Conservation (phyloP, 2,329 filamentous ascomycete genomes). For the Pseudogymnoascus destructans region DNA sequence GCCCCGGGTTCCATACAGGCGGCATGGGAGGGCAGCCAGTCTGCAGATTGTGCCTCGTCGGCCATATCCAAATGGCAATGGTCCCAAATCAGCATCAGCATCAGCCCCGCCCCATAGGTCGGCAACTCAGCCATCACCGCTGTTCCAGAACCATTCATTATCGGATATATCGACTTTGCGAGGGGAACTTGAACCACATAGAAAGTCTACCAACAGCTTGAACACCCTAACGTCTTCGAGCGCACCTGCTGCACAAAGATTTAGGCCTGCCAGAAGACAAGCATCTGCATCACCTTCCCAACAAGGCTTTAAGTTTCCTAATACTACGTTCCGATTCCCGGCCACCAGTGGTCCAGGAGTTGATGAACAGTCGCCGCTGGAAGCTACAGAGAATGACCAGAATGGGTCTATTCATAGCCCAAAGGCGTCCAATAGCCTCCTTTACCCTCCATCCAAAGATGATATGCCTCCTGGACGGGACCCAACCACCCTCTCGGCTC, state of each 20-base stretch:
- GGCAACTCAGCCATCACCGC: constrained; percentile 25
- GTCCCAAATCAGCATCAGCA: constrained; percentile 28
- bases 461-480: constrained; percentile 40
- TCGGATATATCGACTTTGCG: constrained; percentile 5
- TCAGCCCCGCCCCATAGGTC: constrained; percentile 22
- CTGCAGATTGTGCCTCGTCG: constrained; percentile 55
- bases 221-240: neutral
- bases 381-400: neutral
- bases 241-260: constrained; percentile 28
- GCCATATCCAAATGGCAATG: constrained; percentile 29
- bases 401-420: neutral
- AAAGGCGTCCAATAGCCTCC: neutral
- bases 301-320: constrained; percentile 44
- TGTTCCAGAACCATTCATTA: constrained; percentile 19
- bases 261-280: constrained; percentile 26
- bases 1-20: constrained; percentile 41
- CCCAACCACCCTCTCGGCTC: constrained; percentile 45
- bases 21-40: constrained; percentile 69
- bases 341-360: constrained; percentile 22
- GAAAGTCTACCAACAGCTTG: neutral
- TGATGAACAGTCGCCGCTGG: constrained; percentile 21
- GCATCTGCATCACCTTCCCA: constrained; percentile 24
- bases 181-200: neutral
- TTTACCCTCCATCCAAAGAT: constrained; percentile 22
- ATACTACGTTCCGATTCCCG: constrained; percentile 12